Conservation (phyloP, 495 filamentous ascomycete genomes). For the Penicillium macrosclerotiorum region DNA sequence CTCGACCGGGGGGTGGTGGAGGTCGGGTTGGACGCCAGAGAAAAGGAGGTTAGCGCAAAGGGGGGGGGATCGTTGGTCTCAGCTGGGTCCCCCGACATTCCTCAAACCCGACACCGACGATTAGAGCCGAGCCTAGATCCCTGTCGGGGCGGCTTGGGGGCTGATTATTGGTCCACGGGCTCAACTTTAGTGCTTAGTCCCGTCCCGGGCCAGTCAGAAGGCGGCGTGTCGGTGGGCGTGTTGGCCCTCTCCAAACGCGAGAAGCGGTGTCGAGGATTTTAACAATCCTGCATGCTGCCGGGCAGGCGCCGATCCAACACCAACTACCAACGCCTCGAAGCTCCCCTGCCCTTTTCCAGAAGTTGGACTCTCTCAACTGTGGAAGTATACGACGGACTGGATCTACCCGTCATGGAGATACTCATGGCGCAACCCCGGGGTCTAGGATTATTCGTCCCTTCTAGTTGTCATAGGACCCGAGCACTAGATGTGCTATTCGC, state of each 20-base stretch:
- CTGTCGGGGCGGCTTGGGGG: constrained; percentile 1
- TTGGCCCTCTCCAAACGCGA: constrained; percentile 9
- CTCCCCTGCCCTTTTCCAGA: too few species aligned
- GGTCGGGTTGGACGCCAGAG: too few species aligned
- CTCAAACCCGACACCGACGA: constrained; percentile 30
- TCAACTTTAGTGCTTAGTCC: constrained; percentile 13
- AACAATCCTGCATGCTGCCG: not conserved
- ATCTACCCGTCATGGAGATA: too few species aligned
- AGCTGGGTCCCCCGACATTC: not conserved
- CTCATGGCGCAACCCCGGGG: too few species aligned
- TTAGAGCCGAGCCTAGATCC: constrained; percentile 14
- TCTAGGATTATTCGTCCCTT: too few species aligned
- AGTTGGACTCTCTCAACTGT: too few species aligned
- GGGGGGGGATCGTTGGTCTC: too few species aligned
- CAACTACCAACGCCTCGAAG: too few species aligned
- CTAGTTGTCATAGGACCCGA: too few species aligned
- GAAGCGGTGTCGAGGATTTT: constrained; percentile 22
- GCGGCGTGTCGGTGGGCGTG: not conserved
- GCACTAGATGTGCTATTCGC: too few species aligned
- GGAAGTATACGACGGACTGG: too few species aligned
- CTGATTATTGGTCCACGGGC: constrained; percentile 9
- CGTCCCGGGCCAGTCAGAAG: constrained; percentile 14
- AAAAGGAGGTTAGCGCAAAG: too few species aligned
- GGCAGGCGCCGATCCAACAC: not conserved
- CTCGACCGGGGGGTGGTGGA: not conserved